Evolutionary conservation across 1,139 yeast genomes (phyloP).

Genomic region (Sugiyamaella pinicola): DNA sequence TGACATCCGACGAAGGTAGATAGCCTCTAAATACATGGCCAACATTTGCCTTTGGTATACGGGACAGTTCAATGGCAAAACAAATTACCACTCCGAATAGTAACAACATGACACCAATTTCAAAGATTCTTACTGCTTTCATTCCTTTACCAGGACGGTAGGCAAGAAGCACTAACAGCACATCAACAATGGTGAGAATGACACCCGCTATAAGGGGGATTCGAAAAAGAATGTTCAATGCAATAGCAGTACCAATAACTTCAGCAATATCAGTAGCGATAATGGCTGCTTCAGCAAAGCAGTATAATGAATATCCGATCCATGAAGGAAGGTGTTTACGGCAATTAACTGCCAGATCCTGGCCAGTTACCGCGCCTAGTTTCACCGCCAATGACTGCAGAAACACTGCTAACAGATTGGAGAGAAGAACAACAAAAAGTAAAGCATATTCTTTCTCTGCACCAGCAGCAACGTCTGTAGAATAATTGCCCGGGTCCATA

Average conservation of each 20-base stretch:
- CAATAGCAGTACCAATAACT: slow-evolving; percentile 86
- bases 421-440: slow-evolving; percentile 64
- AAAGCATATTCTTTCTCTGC: slow-evolving; percentile 65
- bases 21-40: slow-evolving; percentile 67
- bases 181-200: slow-evolving; percentile 69
- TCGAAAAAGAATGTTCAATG: slow-evolving; percentile 65
- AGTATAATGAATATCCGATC: slow-evolving; percentile 59
- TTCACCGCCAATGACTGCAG: slow-evolving; percentile 72
- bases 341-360: slow-evolving; percentile 72
- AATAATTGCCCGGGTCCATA: slow-evolving; percentile 85
- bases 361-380: slow-evolving; percentile 79
- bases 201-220: slow-evolving; percentile 83
- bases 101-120: slow-evolving; percentile 63
- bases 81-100: slow-evolving; percentile 73
- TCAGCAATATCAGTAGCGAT: slow-evolving; percentile 86
- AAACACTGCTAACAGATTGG: slow-evolving; percentile 73
- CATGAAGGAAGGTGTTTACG: slow-evolving; percentile 62
- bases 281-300: slow-evolving; percentile 77
- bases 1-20: slow-evolving; percentile 65
- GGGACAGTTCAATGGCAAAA: slow-evolving; percentile 67
- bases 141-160: slow-evolving; percentile 71
- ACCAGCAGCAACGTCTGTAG: slow-evolving; percentile 79
- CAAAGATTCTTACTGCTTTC: slow-evolving; percentile 64
- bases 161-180: slow-evolving; percentile 70
- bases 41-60: slow-evolving; percentile 52